Conservation (phyloP, 345 rosid species). For the Hevea brasiliensis region DNA sequence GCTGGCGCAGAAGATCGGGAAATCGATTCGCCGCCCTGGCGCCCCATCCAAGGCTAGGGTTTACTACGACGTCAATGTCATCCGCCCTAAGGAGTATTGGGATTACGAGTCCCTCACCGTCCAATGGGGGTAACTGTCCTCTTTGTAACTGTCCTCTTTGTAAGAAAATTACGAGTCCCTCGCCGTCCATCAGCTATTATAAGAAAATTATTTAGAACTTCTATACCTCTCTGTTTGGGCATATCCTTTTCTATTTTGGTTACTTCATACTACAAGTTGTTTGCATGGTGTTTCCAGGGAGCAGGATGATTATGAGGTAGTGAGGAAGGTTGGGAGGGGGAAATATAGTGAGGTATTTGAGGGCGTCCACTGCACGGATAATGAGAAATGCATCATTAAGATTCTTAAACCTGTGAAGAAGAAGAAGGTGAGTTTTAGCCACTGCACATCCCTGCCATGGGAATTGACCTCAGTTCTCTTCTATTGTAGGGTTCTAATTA, state of each 20-base stretch:
- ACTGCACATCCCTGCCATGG: too few relatives aligned
- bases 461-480: background rate
- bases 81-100: slow-evolving; percentile 93
- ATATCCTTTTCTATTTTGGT: background rate
- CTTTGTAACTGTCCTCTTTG: too few relatives aligned
- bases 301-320: slow-evolving; percentile 95
- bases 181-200: slow-evolving; percentile 28
- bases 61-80: slow-evolving; percentile 77
- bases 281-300: slow-evolving; percentile 47
- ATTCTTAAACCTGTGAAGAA: slow-evolving; percentile 97
- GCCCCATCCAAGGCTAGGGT: slow-evolving; percentile 96
- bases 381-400: slow-evolving; percentile 87
- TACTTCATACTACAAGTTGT: background rate
- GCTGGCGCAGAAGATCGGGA: slow-evolving; percentile 98
- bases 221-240: background rate
- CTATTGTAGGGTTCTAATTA: background rate
- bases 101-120: slow-evolving; percentile 79
- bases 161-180: slow-evolving; percentile 72
- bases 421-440: slow-evolving; percentile 68
- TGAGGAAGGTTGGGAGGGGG: slow-evolving; percentile 93
- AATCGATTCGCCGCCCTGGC: slow-evolving; percentile 87
- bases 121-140: slow-evolving; percentile 63
- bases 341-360: slow-evolving; percentile 97
- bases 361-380: slow-evolving; percentile 77
- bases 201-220: too few relatives aligned